Conservation (phyloP, 2,329 filamentous ascomycete species). For the Penicillium palitans region DNA sequence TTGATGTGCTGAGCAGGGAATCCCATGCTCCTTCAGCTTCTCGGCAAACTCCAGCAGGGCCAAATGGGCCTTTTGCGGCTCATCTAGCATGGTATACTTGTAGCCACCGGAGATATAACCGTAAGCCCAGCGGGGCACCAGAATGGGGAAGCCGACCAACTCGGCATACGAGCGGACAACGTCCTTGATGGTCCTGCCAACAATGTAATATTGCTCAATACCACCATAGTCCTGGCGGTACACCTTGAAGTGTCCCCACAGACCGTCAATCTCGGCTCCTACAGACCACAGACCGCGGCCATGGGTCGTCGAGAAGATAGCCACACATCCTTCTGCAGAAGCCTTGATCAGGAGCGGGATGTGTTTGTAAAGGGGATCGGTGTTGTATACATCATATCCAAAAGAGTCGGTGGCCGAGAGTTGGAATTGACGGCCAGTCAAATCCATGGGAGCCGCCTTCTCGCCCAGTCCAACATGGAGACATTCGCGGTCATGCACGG, state of each 20-base stretch:
- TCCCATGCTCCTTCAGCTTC: conserved; percentile 64
- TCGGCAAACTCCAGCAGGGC: conserved; percentile 61
- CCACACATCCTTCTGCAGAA: conserved; percentile 63
- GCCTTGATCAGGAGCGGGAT: conserved; percentile 71
- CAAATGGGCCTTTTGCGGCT: conserved; percentile 54
- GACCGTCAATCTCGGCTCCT: conserved; percentile 71
- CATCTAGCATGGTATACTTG: conserved; percentile 60
- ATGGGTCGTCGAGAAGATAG: conserved; percentile 67
- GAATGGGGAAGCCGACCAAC: conserved; percentile 65
- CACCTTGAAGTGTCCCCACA: conserved; percentile 74
- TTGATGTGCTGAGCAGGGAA: conserved; percentile 70
- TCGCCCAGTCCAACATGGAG: conserved; percentile 71
- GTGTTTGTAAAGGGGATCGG: conserved; percentile 74
- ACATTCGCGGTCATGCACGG: conserved; percentile 60
- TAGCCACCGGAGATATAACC: conserved; percentile 70
- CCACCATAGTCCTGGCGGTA: conserved; percentile 72
- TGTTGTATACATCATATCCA: conserved; percentile 69
- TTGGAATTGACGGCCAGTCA: conserved; percentile 65
- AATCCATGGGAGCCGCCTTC: conserved; percentile 71
- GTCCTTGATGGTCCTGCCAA: conserved; percentile 66
- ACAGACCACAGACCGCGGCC: conserved; percentile 64
- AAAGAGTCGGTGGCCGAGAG: conserved; percentile 71
- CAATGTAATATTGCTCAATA: conserved; percentile 68
- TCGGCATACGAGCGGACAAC: conserved; percentile 67
- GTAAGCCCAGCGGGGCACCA: conserved; percentile 71